Percentiles rank a stretch among this genome's conserved stretches.
Conservation (phyloP, 805 yeast genomes). For the Cyberlindnera saturnus region DNA sequence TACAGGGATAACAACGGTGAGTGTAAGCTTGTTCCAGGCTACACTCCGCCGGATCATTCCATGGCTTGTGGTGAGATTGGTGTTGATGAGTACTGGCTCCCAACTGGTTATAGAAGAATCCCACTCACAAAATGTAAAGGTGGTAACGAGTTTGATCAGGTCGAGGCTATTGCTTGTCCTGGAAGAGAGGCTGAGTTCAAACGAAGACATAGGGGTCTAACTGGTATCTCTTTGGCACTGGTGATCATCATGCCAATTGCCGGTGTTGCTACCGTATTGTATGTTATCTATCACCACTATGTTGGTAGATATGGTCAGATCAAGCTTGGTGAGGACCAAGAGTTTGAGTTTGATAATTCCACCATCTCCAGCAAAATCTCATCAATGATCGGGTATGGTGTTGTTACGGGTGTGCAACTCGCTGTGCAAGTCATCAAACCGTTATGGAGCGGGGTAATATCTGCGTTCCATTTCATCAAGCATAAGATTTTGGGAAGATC, state of each 20-base stretch:
- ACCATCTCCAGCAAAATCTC: constrained; percentile 51
- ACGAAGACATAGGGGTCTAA: constrained; percentile 46
- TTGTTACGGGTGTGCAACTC: constrained; percentile 25
- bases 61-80: constrained; percentile 53
- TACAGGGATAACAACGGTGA: constrained; percentile 69
- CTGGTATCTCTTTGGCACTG: constrained; percentile 46
- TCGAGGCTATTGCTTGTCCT: constrained; percentile 73
- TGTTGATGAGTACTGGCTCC: constrained; percentile 68
- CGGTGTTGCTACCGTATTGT: constrained; percentile 46
- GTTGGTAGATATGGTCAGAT: constrained; percentile 82
- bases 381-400: constrained; percentile 26
- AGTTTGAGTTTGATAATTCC: constrained; percentile 56
- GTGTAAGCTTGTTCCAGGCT: constrained; percentile 77
- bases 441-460: constrained; percentile 5
- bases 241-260: constrained; percentile 52
- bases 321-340: constrained; percentile 73
- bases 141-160: constrained; percentile 66
- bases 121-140: constrained; percentile 83
- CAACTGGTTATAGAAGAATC: constrained; percentile 88
- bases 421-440: constrained; percentile 7
- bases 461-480: constrained; percentile 10
- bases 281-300: constrained; percentile 76
- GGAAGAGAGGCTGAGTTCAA: constrained; percentile 68
- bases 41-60: constrained; percentile 57
- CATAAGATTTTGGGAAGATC: constrained; percentile 15